Conservation (phyloP, 768 basidiomycete genomes). For the Agaricus sinodeliciosus region DNA sequence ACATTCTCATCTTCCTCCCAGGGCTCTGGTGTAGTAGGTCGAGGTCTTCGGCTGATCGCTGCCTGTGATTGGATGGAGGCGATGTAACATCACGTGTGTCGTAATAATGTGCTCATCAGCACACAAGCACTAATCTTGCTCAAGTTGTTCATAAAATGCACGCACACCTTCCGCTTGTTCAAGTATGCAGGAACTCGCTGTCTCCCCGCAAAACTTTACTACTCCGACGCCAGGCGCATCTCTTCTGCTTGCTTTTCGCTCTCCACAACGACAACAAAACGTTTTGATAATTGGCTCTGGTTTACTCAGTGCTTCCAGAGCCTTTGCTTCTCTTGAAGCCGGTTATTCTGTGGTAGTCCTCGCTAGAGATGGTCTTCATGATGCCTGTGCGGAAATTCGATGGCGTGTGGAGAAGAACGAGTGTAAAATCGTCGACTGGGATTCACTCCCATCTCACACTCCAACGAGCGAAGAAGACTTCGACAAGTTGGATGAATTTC, state of each 20-base stretch:
- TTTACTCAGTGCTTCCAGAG: conserved; percentile 78
- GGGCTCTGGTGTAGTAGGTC: too few relatives aligned
- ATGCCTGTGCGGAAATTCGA: conserved; percentile 64
- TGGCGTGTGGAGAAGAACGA: conserved; percentile 55
- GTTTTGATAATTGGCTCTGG: conserved; percentile 74
- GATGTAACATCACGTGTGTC: neutral
- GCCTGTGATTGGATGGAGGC: neutral
- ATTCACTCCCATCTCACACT: conserved; percentile 32
- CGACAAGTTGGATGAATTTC: conserved; percentile 40
- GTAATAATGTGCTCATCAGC: conserved; percentile 7
- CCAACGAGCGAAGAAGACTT: conserved; percentile 25
- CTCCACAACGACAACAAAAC: conserved; percentile 39
- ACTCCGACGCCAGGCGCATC: conserved; percentile 57
- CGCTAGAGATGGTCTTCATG: conserved; percentile 36
- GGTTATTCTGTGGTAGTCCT: conserved; percentile 67
- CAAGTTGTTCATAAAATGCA: neutral
- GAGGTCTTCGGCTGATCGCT: neutral
- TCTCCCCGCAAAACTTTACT: conserved; percentile 22
- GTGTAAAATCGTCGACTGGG: conserved; percentile 52
- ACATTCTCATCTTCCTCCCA: too few relatives aligned
- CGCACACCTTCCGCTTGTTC: neutral
- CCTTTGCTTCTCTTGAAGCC: conserved; percentile 77
- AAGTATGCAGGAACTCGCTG: conserved; percentile 13
- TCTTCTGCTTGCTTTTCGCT: conserved; percentile 70
- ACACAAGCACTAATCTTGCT: neutral